Evolutionary conservation across 441 rosid genomes (phyloP), one percentile per base, ranked within the genome.

Genomic region (Geranium incanum): DNA sequence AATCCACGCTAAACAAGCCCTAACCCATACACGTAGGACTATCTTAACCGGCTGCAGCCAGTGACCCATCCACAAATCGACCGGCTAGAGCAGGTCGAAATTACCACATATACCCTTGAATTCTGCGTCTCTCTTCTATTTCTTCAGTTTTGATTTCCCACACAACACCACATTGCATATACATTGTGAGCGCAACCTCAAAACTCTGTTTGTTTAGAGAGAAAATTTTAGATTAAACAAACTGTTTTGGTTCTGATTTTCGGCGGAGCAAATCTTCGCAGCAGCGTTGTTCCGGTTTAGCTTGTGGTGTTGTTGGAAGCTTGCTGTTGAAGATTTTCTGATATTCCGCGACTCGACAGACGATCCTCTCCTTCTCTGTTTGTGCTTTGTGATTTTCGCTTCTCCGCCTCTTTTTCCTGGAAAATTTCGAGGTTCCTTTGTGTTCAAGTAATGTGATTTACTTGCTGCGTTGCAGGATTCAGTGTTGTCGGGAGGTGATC

Each of bases 1-100:
- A 59, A 15, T 59, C 19, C 28, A 59, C 33, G 23, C 28, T 18
- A 59, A 64, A 28, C 48, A n/a, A 50, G 75, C 77, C 83, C 83
- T 83, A 81, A 43, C 50, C 2, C 9, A 8, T 1, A 28, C 75
- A n/a, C 11, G 41, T 3, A 5, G 67, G 39, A 41, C 66, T 72
- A 57, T 41, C 23, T 48, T 65, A 74, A 87, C 91, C 83, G 86
- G 73, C 81, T 78, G 77, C 70, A 71, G 72, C 87, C 88, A 72
- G 89, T 83, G 68, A 85, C 48, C 76, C 70, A 70, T 70, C 75
- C 48, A 38, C 21, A 63, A 72, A 41, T 70, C 67, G 73, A 86
- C 85, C 85, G 86, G 81, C 82, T 70, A 74, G 73, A 70, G 77
- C 76, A 84, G 70, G 83, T 79, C 78, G 60, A 41, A 78, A 75